These are phyloP conservation scores for Colletotrichum musae DNA, from an alignment of 2,329 filamentous ascomycete species.

Conservation along the genomic window DNA sequence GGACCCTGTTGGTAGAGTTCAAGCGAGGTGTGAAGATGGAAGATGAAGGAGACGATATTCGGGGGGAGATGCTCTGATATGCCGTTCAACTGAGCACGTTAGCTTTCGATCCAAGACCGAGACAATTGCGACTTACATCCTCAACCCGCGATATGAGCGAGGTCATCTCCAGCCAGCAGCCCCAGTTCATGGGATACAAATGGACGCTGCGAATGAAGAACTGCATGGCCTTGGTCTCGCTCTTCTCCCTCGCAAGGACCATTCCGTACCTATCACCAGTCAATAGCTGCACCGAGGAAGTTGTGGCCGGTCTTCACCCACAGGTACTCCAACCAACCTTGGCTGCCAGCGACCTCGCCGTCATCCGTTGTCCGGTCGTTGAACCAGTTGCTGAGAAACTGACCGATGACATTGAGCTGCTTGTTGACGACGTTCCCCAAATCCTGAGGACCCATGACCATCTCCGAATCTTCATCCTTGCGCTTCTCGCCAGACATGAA, in stretches of 20 bases:
- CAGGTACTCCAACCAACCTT: conserved; percentile 95
- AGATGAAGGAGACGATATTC: conserved; percentile 94
- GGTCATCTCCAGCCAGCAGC: conserved; percentile 94
- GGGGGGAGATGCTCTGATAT: conserved; percentile 82
- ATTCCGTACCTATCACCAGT: conserved; percentile 78
- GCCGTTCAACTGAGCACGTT: conserved; percentile 73
- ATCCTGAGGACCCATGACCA: conserved; percentile 95
- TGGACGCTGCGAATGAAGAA: conserved; percentile 93
- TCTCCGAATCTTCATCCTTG: conserved; percentile 96
- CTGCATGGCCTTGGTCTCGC: conserved; percentile 85
- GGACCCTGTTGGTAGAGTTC: conserved; percentile 91
- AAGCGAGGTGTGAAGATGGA: conserved; percentile 90
- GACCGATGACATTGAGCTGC: conserved; percentile 82
- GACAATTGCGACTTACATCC: conserved; percentile 75
- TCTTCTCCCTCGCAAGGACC: conserved; percentile 90
- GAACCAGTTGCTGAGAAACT: conserved; percentile 87
- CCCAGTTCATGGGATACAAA: conserved; percentile 95
- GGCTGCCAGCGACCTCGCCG: conserved; percentile 73
- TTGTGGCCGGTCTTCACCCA: conserved; percentile 50
- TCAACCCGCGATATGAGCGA: conserved; percentile 84
- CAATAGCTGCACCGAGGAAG: conserved; percentile 18
- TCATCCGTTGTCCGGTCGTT: conserved; percentile 72
- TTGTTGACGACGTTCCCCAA: conserved; percentile 88
- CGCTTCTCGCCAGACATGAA: conserved; percentile 95
- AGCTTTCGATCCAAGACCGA: conserved; percentile 42